Conservation (phyloP, 306 rosid species). For the Begonia peltatifolia region DNA sequence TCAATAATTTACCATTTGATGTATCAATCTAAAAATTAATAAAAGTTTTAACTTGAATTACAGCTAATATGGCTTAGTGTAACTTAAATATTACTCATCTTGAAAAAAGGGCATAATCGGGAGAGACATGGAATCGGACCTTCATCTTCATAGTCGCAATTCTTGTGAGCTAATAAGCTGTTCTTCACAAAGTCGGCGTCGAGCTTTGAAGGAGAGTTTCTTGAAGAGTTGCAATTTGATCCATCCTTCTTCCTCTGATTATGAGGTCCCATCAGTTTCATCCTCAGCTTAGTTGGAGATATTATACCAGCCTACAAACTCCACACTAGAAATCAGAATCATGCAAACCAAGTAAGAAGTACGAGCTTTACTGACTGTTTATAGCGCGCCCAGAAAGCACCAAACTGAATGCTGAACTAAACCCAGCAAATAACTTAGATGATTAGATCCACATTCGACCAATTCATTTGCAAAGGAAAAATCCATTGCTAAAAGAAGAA, state of each 20-base stretch:
- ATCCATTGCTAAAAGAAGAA: too few species aligned
- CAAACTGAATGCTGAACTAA: too few species aligned
- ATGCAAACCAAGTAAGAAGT: background rate
- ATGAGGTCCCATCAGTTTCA: slow-evolving; percentile 82
- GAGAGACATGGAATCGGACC: slow-evolving; percentile 25
- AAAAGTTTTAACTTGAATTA: too few species aligned
- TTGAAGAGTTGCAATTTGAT: slow-evolving; percentile 77
- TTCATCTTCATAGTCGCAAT: slow-evolving; percentile 51
- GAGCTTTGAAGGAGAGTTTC: slow-evolving; percentile 83
- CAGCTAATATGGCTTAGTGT: too few species aligned
- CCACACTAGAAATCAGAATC: slow-evolving; percentile 4
- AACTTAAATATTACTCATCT: too few species aligned
- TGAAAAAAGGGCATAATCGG: too few species aligned
- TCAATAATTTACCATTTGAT: too few species aligned
- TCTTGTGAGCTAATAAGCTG: slow-evolving; percentile 38
- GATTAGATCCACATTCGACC: too few species aligned
- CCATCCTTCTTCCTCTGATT: slow-evolving; percentile 58
- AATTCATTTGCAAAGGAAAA: too few species aligned
- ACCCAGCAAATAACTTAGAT: background rate
- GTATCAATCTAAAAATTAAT: too few species aligned
- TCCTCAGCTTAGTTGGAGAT: slow-evolving; percentile 87
- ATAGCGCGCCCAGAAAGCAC: too few species aligned
- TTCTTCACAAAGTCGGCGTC: slow-evolving; percentile 57
- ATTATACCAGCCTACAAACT: slow-evolving; percentile 65
- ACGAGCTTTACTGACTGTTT: too few species aligned